Evolutionary conservation across 805 yeast species (phyloP), one percentile per base, ranked within the genome.

Genomic region (Sungouiella blattae): DNA sequence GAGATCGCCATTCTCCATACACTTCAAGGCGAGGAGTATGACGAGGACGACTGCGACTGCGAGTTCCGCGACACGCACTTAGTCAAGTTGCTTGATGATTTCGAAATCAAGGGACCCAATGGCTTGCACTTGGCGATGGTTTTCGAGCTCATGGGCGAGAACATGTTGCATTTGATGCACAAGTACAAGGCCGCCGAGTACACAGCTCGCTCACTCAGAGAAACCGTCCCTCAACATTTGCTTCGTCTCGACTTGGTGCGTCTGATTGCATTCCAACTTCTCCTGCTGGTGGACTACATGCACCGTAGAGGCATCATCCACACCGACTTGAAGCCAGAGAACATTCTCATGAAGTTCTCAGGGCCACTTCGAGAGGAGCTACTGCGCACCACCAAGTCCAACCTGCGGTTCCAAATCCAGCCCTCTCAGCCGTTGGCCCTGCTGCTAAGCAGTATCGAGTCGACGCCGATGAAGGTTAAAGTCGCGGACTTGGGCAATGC

Each of bases 61-160:
- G 25, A 22, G 12, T 11, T 6, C 16, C 5, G 21, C 6, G 24
- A n/a, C 17, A 16, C 31, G 8, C 87, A 84, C 58, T 83, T 91
- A 16, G 84, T 93, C 30, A 80, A 79, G 34, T 66, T 93, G 26
- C 61, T 87, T 39, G 98, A 93, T 59, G 78, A 84, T 40, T 93
- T 93, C 57, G 77, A 79, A 37, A 96, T 91, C 54, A 62, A 67
- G 27, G 98, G 98, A 1, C 88, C 87, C 4, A 87, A 93, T 59
- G 99, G 99, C 1, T 71, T 75, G 2, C 99, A 93, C 61, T 82
- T 88, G 8, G 91, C 93, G 39, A 93, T 93, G 98, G 97, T 91
- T 1, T 93, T 93, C 58, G 98, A 93, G 62, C 96, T 93, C 0
- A 67, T 93, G 43, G 99, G 99, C 14, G 99, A 93, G 59, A 91